Percentiles rank a stretch among this genome's conserved stretches.
These are phyloP conservation scores for Physocladia obscura DNA, from an alignment of 192 early-diverging fungal genomes.

Conservation along the genomic window DNA sequence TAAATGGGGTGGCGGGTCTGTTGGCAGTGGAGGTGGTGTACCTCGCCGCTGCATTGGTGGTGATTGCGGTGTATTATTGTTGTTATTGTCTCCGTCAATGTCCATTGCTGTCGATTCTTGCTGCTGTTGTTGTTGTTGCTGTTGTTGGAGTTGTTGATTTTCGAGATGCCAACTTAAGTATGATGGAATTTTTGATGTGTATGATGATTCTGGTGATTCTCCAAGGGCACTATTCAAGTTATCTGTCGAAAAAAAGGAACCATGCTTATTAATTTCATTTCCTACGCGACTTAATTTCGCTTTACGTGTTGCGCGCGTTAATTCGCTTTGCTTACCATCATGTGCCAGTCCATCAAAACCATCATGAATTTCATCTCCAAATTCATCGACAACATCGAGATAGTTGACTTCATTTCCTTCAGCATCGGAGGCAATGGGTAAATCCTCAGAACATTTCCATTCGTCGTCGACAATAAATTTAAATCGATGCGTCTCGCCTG, in stretches of 20 bases:
- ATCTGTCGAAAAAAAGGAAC: too few species aligned
- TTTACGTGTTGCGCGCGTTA: too few species aligned
- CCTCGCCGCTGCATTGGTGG: slow-evolving; percentile 36
- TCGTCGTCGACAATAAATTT: slow-evolving; percentile 99
- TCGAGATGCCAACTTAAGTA: slow-evolving; percentile 38
- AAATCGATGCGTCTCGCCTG: slow-evolving; percentile 84
- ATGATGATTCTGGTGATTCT: slow-evolving; percentile 65
- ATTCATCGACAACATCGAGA: slow-evolving; percentile 78
- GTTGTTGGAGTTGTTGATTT: slow-evolving; percentile 1
- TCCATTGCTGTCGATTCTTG: too few species aligned
- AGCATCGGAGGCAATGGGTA: slow-evolving; percentile 86
- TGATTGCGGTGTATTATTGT: slow-evolving; percentile 15
- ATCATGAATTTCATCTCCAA: slow-evolving; percentile 59
- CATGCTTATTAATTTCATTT: too few species aligned
- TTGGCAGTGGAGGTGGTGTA: slow-evolving; percentile 31
- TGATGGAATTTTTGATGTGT: slow-evolving; percentile 60
- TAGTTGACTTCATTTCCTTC: slow-evolving; percentile 97
- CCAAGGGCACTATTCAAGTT: slow-evolving; percentile 34
- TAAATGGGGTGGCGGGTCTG: slow-evolving; percentile 73
- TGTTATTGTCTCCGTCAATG: neutral
- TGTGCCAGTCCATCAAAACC: slow-evolving; percentile 43
- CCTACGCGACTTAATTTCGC: too few species aligned
- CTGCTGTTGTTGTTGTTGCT: neutral
- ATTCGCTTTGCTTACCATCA: slow-evolving; percentile 28
- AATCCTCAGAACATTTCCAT: slow-evolving; percentile 91